Percentiles rank a stretch among this genome's conserved stretches.
Conservation (phyloP, 2,329 filamentous ascomycete genomes). For the Fusarium sp. region DNA sequence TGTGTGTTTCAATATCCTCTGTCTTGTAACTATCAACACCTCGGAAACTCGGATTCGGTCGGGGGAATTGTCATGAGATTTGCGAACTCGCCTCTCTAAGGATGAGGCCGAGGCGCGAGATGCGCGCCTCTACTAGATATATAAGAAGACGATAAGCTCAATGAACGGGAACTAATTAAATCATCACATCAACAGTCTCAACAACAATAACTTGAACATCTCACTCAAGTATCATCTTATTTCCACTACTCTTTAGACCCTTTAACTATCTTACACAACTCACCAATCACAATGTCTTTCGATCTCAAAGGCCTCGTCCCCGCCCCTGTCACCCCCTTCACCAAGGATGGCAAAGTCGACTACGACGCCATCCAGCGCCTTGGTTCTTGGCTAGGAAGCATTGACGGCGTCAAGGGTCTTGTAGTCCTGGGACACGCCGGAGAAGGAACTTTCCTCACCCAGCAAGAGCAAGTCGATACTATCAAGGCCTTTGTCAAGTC, state of each 20-base stretch:
- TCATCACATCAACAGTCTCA: slow-evolving; percentile 8
- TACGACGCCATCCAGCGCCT: slow-evolving; percentile 66
- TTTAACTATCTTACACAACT: neutral
- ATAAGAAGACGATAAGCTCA: slow-evolving; percentile 20
- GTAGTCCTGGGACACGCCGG: slow-evolving; percentile 68
- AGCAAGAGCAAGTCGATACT: slow-evolving; percentile 62
- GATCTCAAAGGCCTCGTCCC: slow-evolving; percentile 64
- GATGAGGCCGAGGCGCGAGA: slow-evolving; percentile 19
- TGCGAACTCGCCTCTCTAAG: slow-evolving; percentile 2
- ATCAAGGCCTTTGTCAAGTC: slow-evolving; percentile 67
- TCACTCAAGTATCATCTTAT: neutral
- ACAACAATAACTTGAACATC: slow-evolving; percentile 4
- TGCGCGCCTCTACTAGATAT: neutral
- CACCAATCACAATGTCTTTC: slow-evolving; percentile 50
- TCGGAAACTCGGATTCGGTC: slow-evolving; percentile 12
- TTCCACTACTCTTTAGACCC: neutral
- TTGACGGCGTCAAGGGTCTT: slow-evolving; percentile 64
- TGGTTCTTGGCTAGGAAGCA: slow-evolving; percentile 66
- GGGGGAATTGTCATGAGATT: neutral
- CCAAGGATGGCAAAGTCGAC: slow-evolving; percentile 61
- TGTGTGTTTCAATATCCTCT: no score
- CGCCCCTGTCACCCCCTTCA: slow-evolving; percentile 66
- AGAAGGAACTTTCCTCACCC: slow-evolving; percentile 66
- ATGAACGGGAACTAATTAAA: neutral
- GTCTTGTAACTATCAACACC: no score